phyloP scores from a whole-genome alignment of 176 grass and related monocot genomes.

The Musa acuminata region DNA sequence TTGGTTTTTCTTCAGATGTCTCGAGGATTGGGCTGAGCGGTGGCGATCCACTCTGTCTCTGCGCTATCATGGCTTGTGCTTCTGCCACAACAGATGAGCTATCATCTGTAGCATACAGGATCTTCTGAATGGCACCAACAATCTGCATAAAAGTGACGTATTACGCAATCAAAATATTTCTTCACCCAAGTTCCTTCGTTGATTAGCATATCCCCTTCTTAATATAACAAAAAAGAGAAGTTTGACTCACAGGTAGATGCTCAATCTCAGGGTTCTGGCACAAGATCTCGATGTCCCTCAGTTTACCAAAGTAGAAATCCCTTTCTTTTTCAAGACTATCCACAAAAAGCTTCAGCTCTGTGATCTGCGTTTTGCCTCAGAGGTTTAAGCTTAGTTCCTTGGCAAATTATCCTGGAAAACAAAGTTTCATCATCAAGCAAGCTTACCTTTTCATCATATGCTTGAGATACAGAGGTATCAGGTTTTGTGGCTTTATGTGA shows the following conservation, averaged over 20 bases:
- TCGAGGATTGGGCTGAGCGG: slow-evolving; percentile 66
- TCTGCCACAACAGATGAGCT: slow-evolving; percentile 32
- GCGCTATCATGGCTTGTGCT: slow-evolving; percentile 52
- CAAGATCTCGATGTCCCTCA: slow-evolving; percentile 81
- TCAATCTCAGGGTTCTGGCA: slow-evolving; percentile 73
- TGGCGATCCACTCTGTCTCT: slow-evolving; percentile 33
- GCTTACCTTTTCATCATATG: slow-evolving; percentile 65
- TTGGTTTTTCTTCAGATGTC: slow-evolving; percentile 42
- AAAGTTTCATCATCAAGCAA: background rate
- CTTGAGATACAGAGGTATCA: slow-evolving; percentile 36
- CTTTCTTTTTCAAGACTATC: slow-evolving; percentile 97
- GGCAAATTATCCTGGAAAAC: too few species aligned
- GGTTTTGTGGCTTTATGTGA: slow-evolving; percentile 41
- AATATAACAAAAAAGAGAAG: background rate
- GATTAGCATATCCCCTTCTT: background rate
- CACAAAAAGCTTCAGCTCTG: slow-evolving; percentile 73
- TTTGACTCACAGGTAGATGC: slow-evolving; percentile 45
- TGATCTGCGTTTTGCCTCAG: slow-evolving; percentile 48
- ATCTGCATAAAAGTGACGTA: slow-evolving; percentile 28
- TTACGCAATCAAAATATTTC: background rate
- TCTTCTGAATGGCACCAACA: slow-evolving; percentile 51
- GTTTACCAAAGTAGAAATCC: slow-evolving; percentile 95
- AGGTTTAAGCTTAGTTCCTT: too few species aligned
- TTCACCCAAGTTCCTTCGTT: background rate
- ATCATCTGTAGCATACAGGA: slow-evolving; percentile 66